Conservation (phyloP, 2,329 filamentous ascomycete species). For the Trichocomaceae sp. region DNA sequence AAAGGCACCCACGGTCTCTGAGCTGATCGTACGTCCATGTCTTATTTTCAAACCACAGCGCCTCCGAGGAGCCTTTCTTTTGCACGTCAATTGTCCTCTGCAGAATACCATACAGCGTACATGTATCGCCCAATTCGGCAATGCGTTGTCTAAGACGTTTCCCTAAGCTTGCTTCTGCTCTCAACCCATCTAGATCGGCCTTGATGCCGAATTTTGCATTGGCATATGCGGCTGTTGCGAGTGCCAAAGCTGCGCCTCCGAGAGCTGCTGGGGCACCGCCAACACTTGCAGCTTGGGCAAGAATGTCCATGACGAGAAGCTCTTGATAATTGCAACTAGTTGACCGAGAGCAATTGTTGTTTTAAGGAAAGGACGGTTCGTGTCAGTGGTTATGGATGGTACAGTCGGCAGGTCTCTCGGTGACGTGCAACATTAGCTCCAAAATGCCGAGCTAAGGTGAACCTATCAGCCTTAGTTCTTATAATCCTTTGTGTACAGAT, state of each 20-base stretch:
- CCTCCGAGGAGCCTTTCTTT: slow-evolving; percentile 32
- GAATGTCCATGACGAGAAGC: slow-evolving; percentile 3
- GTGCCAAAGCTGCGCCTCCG: slow-evolving; percentile 28
- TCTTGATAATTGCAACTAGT: neutral
- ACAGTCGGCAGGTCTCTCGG: slow-evolving; percentile 1
- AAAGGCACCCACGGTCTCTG: slow-evolving; percentile 33
- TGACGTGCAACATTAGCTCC: neutral
- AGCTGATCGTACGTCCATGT: slow-evolving; percentile 43
- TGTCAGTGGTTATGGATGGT: neutral
- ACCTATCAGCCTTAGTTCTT: neutral
- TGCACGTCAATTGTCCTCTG: slow-evolving; percentile 36
- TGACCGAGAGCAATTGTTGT: too few relatives aligned
- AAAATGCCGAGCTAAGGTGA: neutral
- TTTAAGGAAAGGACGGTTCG: neutral
- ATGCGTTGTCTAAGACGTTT: slow-evolving; percentile 33
- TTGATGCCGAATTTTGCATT: slow-evolving; percentile 40
- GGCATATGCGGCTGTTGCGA: slow-evolving; percentile 35
- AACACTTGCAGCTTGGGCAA: slow-evolving; percentile 10
- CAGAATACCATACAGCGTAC: slow-evolving; percentile 40
- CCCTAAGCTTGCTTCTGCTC: slow-evolving; percentile 27
- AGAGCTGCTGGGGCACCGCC: slow-evolving; percentile 2
- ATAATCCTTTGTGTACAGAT: neutral
- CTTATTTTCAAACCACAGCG: slow-evolving; percentile 45
- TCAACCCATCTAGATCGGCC: slow-evolving; percentile 33
- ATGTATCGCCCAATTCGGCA: slow-evolving; percentile 32